phyloP scores from a whole-genome alignment of 2,329 filamentous ascomycete genomes.

The Trichophyton equinum region DNA sequence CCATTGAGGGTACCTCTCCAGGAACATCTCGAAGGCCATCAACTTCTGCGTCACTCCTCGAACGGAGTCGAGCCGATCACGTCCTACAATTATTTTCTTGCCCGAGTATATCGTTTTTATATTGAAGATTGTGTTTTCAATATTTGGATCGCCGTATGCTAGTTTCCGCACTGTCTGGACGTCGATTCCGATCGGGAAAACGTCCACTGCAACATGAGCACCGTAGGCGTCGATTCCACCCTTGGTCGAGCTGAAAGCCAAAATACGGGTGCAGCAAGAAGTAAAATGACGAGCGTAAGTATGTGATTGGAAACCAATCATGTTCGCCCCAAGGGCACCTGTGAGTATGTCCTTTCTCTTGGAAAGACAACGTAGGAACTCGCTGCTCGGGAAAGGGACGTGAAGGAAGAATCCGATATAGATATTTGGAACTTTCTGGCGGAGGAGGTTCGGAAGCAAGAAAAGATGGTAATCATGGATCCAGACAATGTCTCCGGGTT shows the following conservation, averaged over 20 bases:
- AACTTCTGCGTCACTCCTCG: slow-evolving; percentile 92
- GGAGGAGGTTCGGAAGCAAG: slow-evolving; percentile 74
- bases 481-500: slow-evolving; percentile 81
- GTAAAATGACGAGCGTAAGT: slow-evolving; percentile 91
- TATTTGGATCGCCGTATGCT: slow-evolving; percentile 59
- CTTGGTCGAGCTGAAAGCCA: slow-evolving; percentile 78
- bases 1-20: slow-evolving; percentile 86
- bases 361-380: slow-evolving; percentile 81
- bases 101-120: slow-evolving; percentile 69
- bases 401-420: slow-evolving; percentile 94
- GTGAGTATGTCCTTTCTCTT: slow-evolving; percentile 82
- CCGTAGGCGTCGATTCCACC: slow-evolving; percentile 82
- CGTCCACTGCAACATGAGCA: slow-evolving; percentile 75
- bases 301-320: slow-evolving; percentile 91
- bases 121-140: slow-evolving; percentile 57
- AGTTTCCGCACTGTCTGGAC: slow-evolving; percentile 62
- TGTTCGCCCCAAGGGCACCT: slow-evolving; percentile 78
- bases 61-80: slow-evolving; percentile 86
- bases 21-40: slow-evolving; percentile 83
- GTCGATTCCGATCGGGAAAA: slow-evolving; percentile 91
- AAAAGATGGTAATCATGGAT: slow-evolving; percentile 93
- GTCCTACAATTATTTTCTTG: slow-evolving; percentile 88
- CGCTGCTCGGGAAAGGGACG: slow-evolving; percentile 88
- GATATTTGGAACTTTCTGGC: slow-evolving; percentile 73
- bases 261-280: slow-evolving; percentile 80